phyloP scores from a whole-genome alignment of 768 basidiomycete species.

The Leccinum barrowsii region DNA sequence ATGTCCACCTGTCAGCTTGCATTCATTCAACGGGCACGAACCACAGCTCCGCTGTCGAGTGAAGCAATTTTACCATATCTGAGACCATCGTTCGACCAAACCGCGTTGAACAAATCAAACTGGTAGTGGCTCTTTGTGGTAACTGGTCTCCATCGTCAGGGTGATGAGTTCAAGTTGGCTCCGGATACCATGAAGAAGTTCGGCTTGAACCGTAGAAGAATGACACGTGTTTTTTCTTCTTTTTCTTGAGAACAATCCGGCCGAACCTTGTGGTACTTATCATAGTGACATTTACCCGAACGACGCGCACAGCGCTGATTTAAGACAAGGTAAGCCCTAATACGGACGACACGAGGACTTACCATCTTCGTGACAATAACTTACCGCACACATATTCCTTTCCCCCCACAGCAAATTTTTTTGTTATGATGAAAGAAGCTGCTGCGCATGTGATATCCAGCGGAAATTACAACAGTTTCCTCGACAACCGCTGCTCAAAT shows the following conservation, averaged over 20 bases:
- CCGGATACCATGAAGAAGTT: neutral
- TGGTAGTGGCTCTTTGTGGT: constrained; percentile 7
- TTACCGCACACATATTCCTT: neutral
- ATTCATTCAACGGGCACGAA: neutral
- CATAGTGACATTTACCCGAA: neutral
- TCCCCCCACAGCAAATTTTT: neutral
- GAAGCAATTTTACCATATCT: constrained; percentile 46
- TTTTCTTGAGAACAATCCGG: neutral
- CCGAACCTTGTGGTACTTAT: no score
- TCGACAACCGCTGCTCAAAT: neutral
- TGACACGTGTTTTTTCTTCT: neutral
- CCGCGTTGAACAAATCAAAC: constrained; percentile 11
- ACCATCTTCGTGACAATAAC: neutral
- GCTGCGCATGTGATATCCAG: neutral
- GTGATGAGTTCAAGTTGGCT: neutral
- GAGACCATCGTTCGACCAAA: constrained; percentile 33
- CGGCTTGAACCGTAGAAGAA: neutral
- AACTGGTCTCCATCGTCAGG: constrained; percentile 19
- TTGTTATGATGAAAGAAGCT: neutral
- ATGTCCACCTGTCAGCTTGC: neutral
- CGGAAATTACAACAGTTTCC: neutral
- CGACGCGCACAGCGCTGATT: neutral
- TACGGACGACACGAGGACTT: neutral
- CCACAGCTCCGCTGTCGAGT: constrained; percentile 33
- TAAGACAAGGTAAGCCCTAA: neutral